Base-by-base conservation (phyloP, 202 grass and related monocot species). In the Dendrocalamus latiflorus region DNA sequence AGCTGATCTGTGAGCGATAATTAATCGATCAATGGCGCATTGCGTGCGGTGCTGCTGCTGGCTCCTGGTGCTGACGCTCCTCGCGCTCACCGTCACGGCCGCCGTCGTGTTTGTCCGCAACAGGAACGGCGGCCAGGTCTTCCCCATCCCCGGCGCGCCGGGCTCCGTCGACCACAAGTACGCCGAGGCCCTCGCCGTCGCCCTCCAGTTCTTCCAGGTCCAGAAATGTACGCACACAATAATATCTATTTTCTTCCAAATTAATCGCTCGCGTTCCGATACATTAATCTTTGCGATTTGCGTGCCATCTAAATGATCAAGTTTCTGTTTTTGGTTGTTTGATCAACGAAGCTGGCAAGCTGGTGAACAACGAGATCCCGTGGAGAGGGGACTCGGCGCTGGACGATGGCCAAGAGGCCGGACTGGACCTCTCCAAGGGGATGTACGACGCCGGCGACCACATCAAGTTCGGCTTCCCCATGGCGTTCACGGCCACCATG, bases 371-470 rank as follows among this genome's bases (percentile, higher is more conserved):
- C 39, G 66, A 89, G 88, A 92, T 97, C 74, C 21, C 86, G 4
- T 97, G 94, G 94, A 90, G 94, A 89, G 91, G 91, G 1, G 90
- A 94, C 66, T 97, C 94, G 24, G 94, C 94, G 63, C 61, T 84
- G 88, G 70, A 84, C 55, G 94, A 97, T 63, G 94, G 94, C 48
- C 65, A 90, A 51, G 86, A 84, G 0, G 91, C 76, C 17, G 82
- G 88, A 36, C 76, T 97, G 41, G 90, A 97, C 88, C 86, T 97
- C 8, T 97, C 94, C 50, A 94, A 86, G 72, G 94, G 94, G 20
- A 89, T 97, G 91, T 94, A 94, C 81, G 94, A 97, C 56, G 90
- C 94, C 20, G 94, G 94, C 26, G 94, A 97, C 74, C 94, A 97
- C 88, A 81, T 97, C 41, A 97, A 94, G 83, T 97, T 97, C 37